These are phyloP conservation scores for Scedosporium minutisporum DNA, from an alignment of 2,329 filamentous ascomycete genomes.

Conservation along the genomic window DNA sequence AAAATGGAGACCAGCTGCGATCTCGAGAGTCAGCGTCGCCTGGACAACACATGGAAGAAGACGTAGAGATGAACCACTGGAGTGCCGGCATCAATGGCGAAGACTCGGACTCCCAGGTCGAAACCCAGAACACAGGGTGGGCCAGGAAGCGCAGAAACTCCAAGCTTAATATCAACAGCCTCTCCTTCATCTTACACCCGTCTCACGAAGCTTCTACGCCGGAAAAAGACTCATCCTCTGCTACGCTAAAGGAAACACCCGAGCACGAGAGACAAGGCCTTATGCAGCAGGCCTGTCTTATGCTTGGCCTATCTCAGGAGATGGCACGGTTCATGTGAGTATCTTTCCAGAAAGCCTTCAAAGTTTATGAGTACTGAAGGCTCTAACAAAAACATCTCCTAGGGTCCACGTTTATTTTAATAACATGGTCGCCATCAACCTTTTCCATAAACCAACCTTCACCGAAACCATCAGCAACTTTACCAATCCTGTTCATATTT, in stretches of 20 bases:
- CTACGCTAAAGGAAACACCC: neutral
- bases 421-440: constrained; percentile 20
- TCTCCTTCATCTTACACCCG: constrained; percentile 17
- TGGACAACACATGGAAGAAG: neutral
- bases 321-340: constrained; percentile 1
- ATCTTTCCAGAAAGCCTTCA: neutral
- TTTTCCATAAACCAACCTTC: constrained; percentile 21
- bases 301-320: neutral
- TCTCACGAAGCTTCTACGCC: constrained; percentile 14
- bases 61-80: neutral
- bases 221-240: constrained; percentile 2
- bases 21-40: neutral
- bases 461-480: constrained; percentile 14
- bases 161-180: constrained; percentile 8
- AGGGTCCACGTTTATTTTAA: constrained; percentile 18
- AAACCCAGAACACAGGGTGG: neutral
- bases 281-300: constrained; percentile 1
- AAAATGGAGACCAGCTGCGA: neutral
- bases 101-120: constrained; percentile 1
- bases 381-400: neutral
- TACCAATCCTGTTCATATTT: constrained; percentile 10
- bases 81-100: constrained; percentile 4
- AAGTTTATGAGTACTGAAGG: neutral
- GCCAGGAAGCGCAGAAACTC: neutral
- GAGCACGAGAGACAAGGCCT: neutral